These are phyloP conservation scores for Mucuna pruriens DNA, from an alignment of 306 rosid genomes.

Conservation along the genomic window DNA sequence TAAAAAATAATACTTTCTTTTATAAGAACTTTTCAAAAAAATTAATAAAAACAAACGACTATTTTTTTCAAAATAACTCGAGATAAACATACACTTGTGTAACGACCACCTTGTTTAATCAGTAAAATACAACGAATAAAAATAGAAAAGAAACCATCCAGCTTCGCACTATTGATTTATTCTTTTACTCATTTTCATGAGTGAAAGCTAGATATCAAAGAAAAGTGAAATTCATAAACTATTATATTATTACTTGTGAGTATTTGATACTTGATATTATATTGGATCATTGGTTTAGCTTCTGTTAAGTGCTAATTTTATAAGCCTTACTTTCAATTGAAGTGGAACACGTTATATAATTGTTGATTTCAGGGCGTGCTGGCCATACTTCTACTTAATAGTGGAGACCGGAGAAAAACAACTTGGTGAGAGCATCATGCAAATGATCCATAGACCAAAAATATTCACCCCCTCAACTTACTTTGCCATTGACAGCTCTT, in stretches of 20 bases:
- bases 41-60: neutral
- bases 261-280: neutral
- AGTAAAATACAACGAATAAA: neutral
- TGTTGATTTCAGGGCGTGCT: slow-evolving; percentile 14
- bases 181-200: neutral
- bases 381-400: slow-evolving; percentile 17
- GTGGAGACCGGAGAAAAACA: slow-evolving; percentile 14
- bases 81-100: neutral
- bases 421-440: slow-evolving; percentile 31
- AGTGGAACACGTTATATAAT: slow-evolving; percentile 16
- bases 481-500: slow-evolving; percentile 16
- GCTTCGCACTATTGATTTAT: neutral
- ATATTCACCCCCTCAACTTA: slow-evolving; percentile 1
- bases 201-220: neutral
- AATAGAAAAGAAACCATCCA: neutral
- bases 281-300: neutral
- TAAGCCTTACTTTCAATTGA: neutral
- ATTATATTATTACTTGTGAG: neutral
- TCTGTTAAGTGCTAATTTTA: neutral
- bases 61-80: neutral
- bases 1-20: too few relatives aligned
- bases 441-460: slow-evolving; percentile 15
- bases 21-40: too few relatives aligned
- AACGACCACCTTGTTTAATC: slow-evolving; percentile 9
- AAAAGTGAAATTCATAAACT: neutral